Percentiles rank a stretch among this genome's conserved stretches.
These are phyloP conservation scores for Xylariaceae sp. DNA, from an alignment of 2,329 filamentous ascomycete species.

Conservation along the genomic window DNA sequence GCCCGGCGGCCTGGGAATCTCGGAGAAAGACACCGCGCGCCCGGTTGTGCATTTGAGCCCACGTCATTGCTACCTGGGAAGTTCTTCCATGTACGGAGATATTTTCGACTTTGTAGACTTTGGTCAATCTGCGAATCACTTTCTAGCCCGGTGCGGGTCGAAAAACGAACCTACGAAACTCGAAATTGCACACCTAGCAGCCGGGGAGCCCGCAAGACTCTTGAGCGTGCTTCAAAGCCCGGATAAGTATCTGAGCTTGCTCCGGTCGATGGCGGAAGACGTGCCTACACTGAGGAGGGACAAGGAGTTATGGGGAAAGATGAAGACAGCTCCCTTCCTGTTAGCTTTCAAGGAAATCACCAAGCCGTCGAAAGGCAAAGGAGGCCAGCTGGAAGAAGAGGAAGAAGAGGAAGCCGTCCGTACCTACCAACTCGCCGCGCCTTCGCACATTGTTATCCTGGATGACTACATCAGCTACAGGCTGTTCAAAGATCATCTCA, in stretches of 20 bases:
- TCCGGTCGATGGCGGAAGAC: constrained; percentile 75
- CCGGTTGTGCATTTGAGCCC: constrained; percentile 58
- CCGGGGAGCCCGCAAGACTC: constrained; percentile 74
- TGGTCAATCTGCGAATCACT: constrained; percentile 78
- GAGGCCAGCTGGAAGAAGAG: constrained; percentile 41
- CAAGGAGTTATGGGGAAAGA: constrained; percentile 67
- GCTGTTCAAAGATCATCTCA: constrained; percentile 76
- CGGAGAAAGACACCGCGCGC: constrained; percentile 38
- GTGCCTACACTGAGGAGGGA: constrained; percentile 67
- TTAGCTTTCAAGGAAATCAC: constrained; percentile 75
- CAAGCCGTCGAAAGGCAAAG: constrained; percentile 39
- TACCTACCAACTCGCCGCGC: constrained; percentile 71
- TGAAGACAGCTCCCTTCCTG: constrained; percentile 72
- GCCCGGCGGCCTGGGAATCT: constrained; percentile 13
- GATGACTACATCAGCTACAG: constrained; percentile 88
- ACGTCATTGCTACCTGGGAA: constrained; percentile 74
- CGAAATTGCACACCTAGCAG: constrained; percentile 80
- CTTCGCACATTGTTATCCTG: constrained; percentile 68
- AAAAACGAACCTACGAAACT: constrained; percentile 84
- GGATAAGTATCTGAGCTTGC: constrained; percentile 80
- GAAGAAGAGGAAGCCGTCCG: constrained; percentile 63
- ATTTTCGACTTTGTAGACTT: constrained; percentile 99
- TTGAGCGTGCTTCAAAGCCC: constrained; percentile 72
- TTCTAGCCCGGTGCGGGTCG: constrained; percentile 81
- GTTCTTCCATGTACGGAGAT: constrained; percentile 63